Base-by-base conservation (phyloP, 805 yeast genomes). In the Starmera amethionina region DNA sequence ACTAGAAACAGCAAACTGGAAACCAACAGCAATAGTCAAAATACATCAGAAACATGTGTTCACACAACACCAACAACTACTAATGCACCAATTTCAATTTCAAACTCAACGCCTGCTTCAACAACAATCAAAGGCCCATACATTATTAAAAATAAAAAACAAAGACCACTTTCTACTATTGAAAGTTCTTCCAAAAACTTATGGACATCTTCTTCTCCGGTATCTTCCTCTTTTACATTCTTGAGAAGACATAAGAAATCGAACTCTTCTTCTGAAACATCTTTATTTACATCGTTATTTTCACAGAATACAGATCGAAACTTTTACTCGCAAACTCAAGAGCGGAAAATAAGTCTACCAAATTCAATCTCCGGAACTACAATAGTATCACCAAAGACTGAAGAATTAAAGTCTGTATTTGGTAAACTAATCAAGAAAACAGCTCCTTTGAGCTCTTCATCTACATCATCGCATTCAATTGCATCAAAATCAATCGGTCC, bases 191-290 rank as follows among this genome's bases (percentile, higher is more conserved):
- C 52, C 5, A 48, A 46, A 37, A 39, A 22, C 8, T 28, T 38
- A 8, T 48, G 42, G 56, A 42, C 59, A 15, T 39, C 60, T 13
- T 16, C 18, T 4, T 62, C 70, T 4, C 67, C 68, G 2, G 58
- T 63, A 0, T 58, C 66, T 0, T 58, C 62, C 9, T 50, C 61
- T 2, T 62, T 52, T 0, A 40, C 50, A 3, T 68, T 81, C 39
- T 80, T 81, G 61, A 65, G 82, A 46, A 72, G 79, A 45, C 86
- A 79, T 49, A 69, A 73, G 37, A 70, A 83, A 42, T 71, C 81
- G n/a, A 73, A 70, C 37, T 77, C 84, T 4, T 16, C 18, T 0
- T 72, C 80, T 0, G 82, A 76, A 41, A 67, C 77, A 1, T 68
- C 77, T 0, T 41, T 67, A 2, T 56, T 67, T 42, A 66, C 60